These are phyloP conservation scores for Agaricales sp. DNA, from an alignment of 1,284 basidiomycete species.

Conservation along the genomic window DNA sequence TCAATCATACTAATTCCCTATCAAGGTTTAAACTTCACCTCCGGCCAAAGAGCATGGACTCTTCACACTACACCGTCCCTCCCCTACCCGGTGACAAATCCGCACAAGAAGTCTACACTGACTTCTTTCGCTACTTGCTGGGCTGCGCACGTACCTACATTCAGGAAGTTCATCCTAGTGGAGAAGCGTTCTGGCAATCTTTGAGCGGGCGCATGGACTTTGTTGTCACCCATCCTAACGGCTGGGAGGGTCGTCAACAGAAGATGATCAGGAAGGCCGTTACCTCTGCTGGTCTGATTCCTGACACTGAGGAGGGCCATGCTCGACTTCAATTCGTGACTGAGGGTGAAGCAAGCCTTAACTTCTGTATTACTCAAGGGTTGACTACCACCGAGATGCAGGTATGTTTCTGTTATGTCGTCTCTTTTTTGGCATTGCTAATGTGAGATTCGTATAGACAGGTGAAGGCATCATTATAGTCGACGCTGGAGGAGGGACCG, in stretches of 20 bases:
- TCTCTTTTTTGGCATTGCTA: too few relatives aligned
- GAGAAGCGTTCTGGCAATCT: slow-evolving; percentile 23
- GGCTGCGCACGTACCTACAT: slow-evolving; percentile 25
- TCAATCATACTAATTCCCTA: not conserved
- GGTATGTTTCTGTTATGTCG: too few relatives aligned
- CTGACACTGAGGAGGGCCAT: too few relatives aligned
- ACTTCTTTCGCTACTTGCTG: slow-evolving; percentile 32
- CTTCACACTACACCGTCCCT: slow-evolving; percentile 16
- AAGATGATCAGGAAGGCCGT: slow-evolving; percentile 13
- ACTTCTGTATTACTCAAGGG: too few relatives aligned
- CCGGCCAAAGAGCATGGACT: slow-evolving; percentile 15
- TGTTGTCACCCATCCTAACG: slow-evolving; percentile 16
- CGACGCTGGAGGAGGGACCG: too few relatives aligned
- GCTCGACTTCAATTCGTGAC: too few relatives aligned
- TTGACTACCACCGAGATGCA: too few relatives aligned
- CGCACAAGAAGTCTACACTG: slow-evolving; percentile 25
- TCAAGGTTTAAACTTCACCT: slow-evolving; percentile 26
- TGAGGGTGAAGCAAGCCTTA: too few relatives aligned
- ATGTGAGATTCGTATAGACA: too few relatives aligned
- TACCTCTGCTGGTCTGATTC: slow-evolving; percentile 11
- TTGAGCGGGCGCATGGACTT: slow-evolving; percentile 23
- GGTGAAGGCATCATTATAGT: too few relatives aligned
- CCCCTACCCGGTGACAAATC: slow-evolving; percentile 25
- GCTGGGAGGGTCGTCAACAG: slow-evolving; percentile 16
- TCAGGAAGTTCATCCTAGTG: slow-evolving; percentile 21